Percentiles rank a stretch among this genome's conserved stretches.
phyloP scores from a whole-genome alignment of 202 grass and related monocot species.

The Miscanthus sacchariflorus region DNA sequence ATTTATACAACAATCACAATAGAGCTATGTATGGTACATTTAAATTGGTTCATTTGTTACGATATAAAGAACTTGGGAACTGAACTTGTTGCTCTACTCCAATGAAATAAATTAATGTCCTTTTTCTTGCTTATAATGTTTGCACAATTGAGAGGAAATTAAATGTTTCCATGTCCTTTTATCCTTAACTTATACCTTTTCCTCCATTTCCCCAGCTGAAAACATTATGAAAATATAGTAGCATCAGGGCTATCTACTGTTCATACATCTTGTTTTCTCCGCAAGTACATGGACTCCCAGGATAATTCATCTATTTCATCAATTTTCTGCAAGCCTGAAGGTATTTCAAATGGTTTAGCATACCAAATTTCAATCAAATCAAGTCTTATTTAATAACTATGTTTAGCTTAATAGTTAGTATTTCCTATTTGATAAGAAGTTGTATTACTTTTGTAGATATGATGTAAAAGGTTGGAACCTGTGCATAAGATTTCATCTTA shows the following conservation, averaged over 20 bases:
- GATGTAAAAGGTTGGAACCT: conserved; percentile 6
- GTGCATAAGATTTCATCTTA: background rate
- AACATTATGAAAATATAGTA: conserved; percentile 11
- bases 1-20: background rate
- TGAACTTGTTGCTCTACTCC: background rate
- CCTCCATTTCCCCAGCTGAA: background rate
- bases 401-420: background rate
- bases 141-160: background rate
- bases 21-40: background rate
- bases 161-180: background rate
- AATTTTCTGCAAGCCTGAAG: background rate
- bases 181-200: background rate
- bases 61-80: background rate
- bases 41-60: background rate
- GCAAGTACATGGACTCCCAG: background rate
- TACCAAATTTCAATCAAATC: background rate
- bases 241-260: conserved; percentile 3
- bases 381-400: background rate
- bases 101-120: background rate
- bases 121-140: background rate
- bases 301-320: conserved; percentile 11
- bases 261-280: background rate
- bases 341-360: conserved; percentile 25
- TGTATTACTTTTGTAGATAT: conserved; percentile 20
- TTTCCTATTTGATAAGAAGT: background rate